Percentiles rank a stretch among this genome's conserved stretches.
phyloP scores from a whole-genome alignment of 2,329 filamentous ascomycete species.

The Nemania diffusa region DNA sequence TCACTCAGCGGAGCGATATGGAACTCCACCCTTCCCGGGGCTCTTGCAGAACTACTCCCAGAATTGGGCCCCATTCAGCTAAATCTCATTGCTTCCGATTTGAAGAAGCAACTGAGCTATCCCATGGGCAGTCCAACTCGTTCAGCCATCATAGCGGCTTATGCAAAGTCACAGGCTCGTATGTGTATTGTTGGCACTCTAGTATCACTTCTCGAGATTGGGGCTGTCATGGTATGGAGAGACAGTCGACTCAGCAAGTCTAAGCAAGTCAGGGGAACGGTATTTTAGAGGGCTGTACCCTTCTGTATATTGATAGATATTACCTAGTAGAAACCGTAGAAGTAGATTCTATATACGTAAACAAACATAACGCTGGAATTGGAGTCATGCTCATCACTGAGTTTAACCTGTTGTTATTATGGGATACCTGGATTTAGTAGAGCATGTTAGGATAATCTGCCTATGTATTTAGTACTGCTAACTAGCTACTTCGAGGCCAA shows the following conservation, averaged over 20 bases:
- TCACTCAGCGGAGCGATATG: slow-evolving; percentile 59
- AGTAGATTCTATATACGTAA: not conserved
- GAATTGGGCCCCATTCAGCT: slow-evolving; percentile 42
- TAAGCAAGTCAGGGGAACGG: slow-evolving; percentile 50
- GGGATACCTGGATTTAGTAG: not conserved
- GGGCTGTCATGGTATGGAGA: slow-evolving; percentile 49
- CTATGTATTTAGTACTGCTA: not conserved
- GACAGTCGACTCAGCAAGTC: slow-evolving; percentile 48
- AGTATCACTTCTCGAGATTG: slow-evolving; percentile 47
- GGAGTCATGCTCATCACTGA: not conserved
- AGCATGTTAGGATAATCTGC: not conserved
- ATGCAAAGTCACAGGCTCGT: slow-evolving; percentile 50
- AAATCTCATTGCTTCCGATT: slow-evolving; percentile 46
- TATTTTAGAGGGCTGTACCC: slow-evolving; percentile 40
- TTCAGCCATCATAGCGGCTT: slow-evolving; percentile 50
- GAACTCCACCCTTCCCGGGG: slow-evolving; percentile 51
- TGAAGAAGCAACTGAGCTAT: slow-evolving; percentile 52
- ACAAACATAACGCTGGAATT: not conserved
- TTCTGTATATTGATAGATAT: slow-evolving; percentile 1
- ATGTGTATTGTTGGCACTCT: slow-evolving; percentile 51
- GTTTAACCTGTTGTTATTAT: not conserved
- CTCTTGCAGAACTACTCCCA: slow-evolving; percentile 45
- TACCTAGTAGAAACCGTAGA: slow-evolving; percentile 1
- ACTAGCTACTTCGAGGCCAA: slow-evolving; percentile 20
- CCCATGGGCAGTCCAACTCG: slow-evolving; percentile 48